Evolutionary conservation across 177 flowering plant genomes (phyloP).

Genomic region (Vitis hybrid): DNA sequence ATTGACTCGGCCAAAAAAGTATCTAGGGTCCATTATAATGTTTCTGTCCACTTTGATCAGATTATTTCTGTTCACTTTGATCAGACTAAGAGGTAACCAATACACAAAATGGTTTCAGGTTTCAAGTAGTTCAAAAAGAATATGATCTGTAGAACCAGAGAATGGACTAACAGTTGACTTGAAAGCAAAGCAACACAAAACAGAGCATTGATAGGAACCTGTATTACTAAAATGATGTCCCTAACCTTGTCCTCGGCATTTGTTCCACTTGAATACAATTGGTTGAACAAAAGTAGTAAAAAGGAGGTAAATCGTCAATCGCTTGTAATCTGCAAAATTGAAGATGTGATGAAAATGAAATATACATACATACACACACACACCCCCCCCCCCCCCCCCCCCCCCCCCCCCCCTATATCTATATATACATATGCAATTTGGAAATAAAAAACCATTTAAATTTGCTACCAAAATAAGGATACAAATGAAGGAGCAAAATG

Average conservation of each 20-base stretch:
- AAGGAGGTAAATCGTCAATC: neutral
- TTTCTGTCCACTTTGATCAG: too few species aligned
- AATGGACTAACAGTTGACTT: neutral
- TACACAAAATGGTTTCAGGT: too few species aligned
- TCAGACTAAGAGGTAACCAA: too few species aligned
- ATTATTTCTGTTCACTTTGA: too few species aligned
- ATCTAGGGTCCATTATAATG: too few species aligned
- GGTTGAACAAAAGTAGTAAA: neutral
- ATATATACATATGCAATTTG: neutral
- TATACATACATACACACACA: neutral
- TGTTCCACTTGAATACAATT: neutral
- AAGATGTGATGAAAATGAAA: neutral
- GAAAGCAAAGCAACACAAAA: neutral
- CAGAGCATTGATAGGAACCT: neutral
- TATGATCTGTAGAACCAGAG: too few species aligned
- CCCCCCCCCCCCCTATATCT: too few species aligned
- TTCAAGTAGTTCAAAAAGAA: too few species aligned
- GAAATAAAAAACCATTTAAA: neutral
- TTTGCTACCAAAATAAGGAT: too few species aligned
- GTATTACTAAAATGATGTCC: neutral
- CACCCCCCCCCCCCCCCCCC: too few species aligned
- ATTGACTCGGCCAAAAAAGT: too few species aligned
- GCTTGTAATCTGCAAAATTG: conserved; percentile 17
- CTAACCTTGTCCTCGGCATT: conserved; percentile 44
- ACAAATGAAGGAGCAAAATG: too few species aligned